Conservation (phyloP, 495 filamentous ascomycete genomes). For the Neurospora sp. region DNA sequence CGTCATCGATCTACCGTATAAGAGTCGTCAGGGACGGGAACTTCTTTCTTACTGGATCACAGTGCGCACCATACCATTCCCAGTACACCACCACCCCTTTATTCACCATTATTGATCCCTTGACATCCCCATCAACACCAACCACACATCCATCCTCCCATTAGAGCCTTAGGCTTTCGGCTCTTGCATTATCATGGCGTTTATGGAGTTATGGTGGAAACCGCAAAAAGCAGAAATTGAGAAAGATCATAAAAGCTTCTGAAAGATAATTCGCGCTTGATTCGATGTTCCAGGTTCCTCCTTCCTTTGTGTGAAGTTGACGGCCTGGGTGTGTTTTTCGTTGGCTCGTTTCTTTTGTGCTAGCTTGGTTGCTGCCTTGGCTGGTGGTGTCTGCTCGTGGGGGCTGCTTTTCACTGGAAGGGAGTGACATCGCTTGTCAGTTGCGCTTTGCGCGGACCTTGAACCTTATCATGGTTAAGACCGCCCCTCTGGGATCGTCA, state of each 20-base stretch:
- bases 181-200: constrained; percentile 10
- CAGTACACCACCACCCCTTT: background rate
- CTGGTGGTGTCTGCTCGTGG: background rate
- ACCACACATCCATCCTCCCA: background rate
- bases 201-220: constrained; percentile 2
- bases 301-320: background rate
- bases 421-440: background rate
- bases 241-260: background rate
- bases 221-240: background rate
- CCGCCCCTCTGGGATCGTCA: background rate
- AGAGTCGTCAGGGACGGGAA: background rate
- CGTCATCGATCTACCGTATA: background rate
- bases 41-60: background rate
- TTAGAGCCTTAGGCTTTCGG: background rate
- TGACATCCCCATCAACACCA: background rate
- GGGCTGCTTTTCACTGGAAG: background rate
- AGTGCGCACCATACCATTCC: background rate
- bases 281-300: background rate
- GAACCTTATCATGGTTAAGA: background rate
- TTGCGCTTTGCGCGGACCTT: background rate
- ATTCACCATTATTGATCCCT: background rate
- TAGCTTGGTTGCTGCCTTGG: background rate
- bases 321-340: background rate
- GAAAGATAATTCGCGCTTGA: background rate
- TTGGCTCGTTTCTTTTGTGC: background rate